Evolutionary conservation across 805 yeast species (phyloP).

Genomic region (Scheffersomyces lignosus): DNA sequence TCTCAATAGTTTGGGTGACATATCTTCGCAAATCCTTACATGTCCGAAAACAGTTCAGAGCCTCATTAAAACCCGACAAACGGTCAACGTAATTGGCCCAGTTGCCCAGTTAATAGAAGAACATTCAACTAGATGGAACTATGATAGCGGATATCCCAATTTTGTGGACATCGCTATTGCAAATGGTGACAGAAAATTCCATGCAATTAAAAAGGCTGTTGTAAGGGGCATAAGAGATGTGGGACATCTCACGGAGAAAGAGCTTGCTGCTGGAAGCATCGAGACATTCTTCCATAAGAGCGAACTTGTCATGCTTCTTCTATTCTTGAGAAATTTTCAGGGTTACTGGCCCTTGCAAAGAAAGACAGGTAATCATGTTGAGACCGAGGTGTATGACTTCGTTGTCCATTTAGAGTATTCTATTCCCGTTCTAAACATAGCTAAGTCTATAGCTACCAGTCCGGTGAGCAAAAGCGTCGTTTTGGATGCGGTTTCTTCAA

Average conservation of each 20-base stretch:
- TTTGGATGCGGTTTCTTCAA: conserved; percentile 3
- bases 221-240: conserved; percentile 31
- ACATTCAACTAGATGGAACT: conserved; percentile 36
- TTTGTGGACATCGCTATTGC: conserved; percentile 20
- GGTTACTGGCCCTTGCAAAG: conserved; percentile 56
- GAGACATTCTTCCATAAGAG: conserved; percentile 28
- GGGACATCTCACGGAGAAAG: conserved; percentile 24
- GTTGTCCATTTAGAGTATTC: conserved; percentile 51
- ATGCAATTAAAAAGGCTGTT: conserved; percentile 30
- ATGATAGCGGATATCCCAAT: conserved; percentile 33
- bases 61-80: conserved; percentile 39
- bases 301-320: conserved; percentile 41
- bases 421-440: conserved; percentile 42
- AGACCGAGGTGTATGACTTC: conserved; percentile 53
- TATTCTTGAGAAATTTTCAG: conserved; percentile 56
- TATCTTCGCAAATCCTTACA: conserved; percentile 42
- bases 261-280: conserved; percentile 9
- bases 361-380: conserved; percentile 69
- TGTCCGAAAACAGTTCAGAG: conserved; percentile 43
- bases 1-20: conserved; percentile 31
- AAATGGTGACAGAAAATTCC: conserved; percentile 12
- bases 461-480: conserved; percentile 7
- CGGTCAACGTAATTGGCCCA: conserved; percentile 49
- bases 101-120: conserved; percentile 43
- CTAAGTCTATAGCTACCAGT: conserved; percentile 31